A percentile compares a stretch with the other conserved stretches of the same genome.
Evolutionary conservation across 371 early-diverging fungal genomes (phyloP).

Genomic region (Mortierella sp.): DNA sequence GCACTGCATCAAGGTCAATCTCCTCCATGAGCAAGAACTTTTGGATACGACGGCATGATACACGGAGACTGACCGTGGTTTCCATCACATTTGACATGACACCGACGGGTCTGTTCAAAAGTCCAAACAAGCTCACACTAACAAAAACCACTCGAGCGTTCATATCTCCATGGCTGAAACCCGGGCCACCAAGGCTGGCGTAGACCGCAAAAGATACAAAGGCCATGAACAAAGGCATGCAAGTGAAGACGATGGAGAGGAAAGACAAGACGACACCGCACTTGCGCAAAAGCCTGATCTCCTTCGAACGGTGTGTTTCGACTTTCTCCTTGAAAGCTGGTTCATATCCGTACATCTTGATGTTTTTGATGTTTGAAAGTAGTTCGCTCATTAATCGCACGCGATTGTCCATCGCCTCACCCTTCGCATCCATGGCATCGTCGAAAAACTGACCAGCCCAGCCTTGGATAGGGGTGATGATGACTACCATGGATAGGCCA

Average conservation of each 20-base stretch:
- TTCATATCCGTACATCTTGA: conserved; percentile 71
- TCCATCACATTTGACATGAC: conserved; percentile 15
- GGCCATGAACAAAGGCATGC: conserved; percentile 41
- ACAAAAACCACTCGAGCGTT: conserved; percentile 42
- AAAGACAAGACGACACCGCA: conserved; percentile 21
- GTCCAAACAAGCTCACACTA: conserved; percentile 30
- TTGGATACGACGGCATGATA: conserved; percentile 42
- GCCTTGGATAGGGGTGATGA: conserved; percentile 32
- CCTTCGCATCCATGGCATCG: conserved; percentile 15
- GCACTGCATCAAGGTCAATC: conserved; percentile 58
- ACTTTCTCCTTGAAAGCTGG: conserved; percentile 43
- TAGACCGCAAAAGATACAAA: conserved; percentile 37
- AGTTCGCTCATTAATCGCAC: conserved; percentile 68
- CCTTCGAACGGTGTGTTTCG: conserved; percentile 23
- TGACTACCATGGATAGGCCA: conserved; percentile 18
- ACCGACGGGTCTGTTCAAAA: conserved; percentile 24
- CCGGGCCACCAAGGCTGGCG: conserved; percentile 33
- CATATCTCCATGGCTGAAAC: conserved; percentile 45
- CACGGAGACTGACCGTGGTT: conserved; percentile 14
- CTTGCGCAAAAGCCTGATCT: conserved; percentile 35
- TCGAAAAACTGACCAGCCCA: conserved; percentile 21
- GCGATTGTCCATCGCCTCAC: conserved; percentile 67
- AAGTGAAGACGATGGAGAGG: conserved; percentile 43
- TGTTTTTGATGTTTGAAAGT: conserved; percentile 60
- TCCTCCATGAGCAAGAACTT: conserved; percentile 47